A percentile compares a stretch with the other conserved stretches of the same genome.
Evolutionary conservation across 2,329 filamentous ascomycete species (phyloP).

Genomic region (Fusarium incarnatum): DNA sequence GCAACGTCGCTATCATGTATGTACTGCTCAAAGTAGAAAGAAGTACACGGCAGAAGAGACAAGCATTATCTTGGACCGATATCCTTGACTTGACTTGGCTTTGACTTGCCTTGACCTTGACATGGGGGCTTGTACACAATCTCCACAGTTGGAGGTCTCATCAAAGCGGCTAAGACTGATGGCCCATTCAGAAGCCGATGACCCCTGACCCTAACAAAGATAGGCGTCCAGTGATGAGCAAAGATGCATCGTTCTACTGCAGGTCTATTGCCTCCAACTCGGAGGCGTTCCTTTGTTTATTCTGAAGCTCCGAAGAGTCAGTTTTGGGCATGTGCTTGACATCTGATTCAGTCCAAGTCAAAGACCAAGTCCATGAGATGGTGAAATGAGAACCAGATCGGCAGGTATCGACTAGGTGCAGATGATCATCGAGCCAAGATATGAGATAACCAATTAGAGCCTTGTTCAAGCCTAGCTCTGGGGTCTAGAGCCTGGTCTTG

Average conservation of each 20-base stretch:
- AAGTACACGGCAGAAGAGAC: conserved; percentile 11
- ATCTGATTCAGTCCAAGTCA: conserved; percentile 12
- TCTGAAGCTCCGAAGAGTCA: conserved; percentile 1
- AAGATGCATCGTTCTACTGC: conserved; percentile 23
- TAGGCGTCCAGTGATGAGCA: conserved; percentile 33
- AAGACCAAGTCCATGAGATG: background rate
- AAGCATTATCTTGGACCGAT: conserved; percentile 35
- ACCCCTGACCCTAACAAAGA: conserved; percentile 34
- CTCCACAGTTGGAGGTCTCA: conserved; percentile 24
- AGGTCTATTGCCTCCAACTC: conserved; percentile 16
- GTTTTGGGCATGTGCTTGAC: background rate
- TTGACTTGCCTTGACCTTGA: background rate
- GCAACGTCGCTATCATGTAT: background rate
- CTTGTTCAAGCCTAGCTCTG: conserved; percentile 6
- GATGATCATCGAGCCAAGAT: conserved; percentile 29
- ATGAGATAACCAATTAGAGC: conserved; percentile 8
- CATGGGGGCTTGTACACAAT: conserved; percentile 1
- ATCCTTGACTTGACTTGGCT: conserved; percentile 6
- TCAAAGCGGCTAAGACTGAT: conserved; percentile 34
- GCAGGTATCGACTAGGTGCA: conserved; percentile 22
- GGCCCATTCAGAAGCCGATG: conserved; percentile 30
- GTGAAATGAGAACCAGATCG: conserved; percentile 29
- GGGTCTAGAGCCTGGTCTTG: conserved; percentile 15
- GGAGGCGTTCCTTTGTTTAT: conserved; percentile 25
- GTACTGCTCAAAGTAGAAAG: conserved; percentile 12